Percentiles rank a stretch among this genome's conserved stretches.
These are phyloP conservation scores for Sequoia sempervirens DNA, from an alignment of 75 land plant genomes.

Conservation along the genomic window DNA sequence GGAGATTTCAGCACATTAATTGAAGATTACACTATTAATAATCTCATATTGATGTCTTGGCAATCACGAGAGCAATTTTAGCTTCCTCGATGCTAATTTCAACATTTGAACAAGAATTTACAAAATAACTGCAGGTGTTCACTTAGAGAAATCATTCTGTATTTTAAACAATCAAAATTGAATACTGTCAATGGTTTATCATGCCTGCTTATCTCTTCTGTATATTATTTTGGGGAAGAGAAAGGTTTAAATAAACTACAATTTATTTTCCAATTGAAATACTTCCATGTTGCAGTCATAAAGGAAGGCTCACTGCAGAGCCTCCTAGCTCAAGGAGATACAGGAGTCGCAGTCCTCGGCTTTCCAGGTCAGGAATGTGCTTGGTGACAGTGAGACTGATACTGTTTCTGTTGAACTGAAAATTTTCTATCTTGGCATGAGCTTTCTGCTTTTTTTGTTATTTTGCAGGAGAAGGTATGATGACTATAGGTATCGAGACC, in stretches of 20 bases:
- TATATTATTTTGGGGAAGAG: not conserved
- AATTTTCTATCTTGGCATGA: not conserved
- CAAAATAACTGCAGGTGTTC: not conserved
- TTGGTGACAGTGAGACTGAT: not conserved
- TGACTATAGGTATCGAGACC: not conserved
- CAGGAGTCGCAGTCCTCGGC: constrained; percentile 9
- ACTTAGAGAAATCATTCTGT: not conserved
- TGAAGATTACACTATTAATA: not conserved
- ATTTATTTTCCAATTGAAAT: not conserved
- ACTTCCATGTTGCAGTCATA: not conserved
- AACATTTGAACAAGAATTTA: not conserved
- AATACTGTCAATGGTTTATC: not conserved
- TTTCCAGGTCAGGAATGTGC: not conserved
- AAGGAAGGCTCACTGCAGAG: constrained; percentile 8
- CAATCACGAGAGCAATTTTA: not conserved
- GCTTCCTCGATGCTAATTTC: not conserved
- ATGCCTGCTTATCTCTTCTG: not conserved
- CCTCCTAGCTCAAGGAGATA: constrained; percentile 10
- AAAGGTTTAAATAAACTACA: not conserved
- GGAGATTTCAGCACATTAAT: not conserved
- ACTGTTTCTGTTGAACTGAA: not conserved
- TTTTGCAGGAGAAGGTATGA: constrained; percentile 7
- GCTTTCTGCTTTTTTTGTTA: not conserved
- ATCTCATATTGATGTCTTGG: not conserved
- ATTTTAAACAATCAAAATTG: not conserved